These are phyloP conservation scores for Penicillium goetzii DNA, from an alignment of 495 filamentous ascomycete genomes.

Conservation along the genomic window DNA sequence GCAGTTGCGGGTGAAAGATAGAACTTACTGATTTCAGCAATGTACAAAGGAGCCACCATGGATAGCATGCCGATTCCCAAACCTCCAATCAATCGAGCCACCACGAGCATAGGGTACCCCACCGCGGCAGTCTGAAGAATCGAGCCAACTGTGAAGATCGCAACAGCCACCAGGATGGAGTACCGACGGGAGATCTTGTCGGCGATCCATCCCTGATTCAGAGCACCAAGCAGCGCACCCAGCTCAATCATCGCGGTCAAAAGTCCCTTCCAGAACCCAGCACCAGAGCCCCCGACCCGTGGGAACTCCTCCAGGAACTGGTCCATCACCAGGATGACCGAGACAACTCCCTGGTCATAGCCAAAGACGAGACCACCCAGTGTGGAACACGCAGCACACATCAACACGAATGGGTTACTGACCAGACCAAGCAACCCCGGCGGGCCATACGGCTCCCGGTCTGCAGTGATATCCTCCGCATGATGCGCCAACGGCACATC, in stretches of 20 bases:
- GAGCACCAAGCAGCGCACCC: slow-evolving; percentile 57
- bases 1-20: neutral
- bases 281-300: slow-evolving; percentile 47
- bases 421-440: slow-evolving; percentile 53
- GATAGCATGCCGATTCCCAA: slow-evolving; percentile 61
- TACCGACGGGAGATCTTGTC: slow-evolving; percentile 62
- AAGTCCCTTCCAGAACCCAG: slow-evolving; percentile 62
- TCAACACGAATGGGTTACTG: slow-evolving; percentile 52
- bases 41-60: slow-evolving; percentile 60
- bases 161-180: slow-evolving; percentile 58
- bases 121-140: slow-evolving; percentile 58
- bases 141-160: slow-evolving; percentile 59
- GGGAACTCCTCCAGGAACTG: slow-evolving; percentile 58
- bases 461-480: slow-evolving; percentile 43
- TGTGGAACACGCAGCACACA: slow-evolving; percentile 58
- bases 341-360: slow-evolving; percentile 62
- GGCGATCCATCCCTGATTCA: slow-evolving; percentile 63
- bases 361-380: slow-evolving; percentile 61
- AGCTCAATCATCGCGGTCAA: slow-evolving; percentile 65
- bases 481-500: slow-evolving; percentile 37
- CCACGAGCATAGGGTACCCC: slow-evolving; percentile 59
- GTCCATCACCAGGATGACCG: slow-evolving; percentile 60
- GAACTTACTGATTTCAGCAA: slow-evolving; percentile 54
- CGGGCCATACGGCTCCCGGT: slow-evolving; percentile 51
- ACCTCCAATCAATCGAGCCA: slow-evolving; percentile 65